Evolutionary conservation across 2,329 filamentous ascomycete species (phyloP), one percentile per base, ranked within the genome.

Genomic region (Nigrospora sphaerica): DNA sequence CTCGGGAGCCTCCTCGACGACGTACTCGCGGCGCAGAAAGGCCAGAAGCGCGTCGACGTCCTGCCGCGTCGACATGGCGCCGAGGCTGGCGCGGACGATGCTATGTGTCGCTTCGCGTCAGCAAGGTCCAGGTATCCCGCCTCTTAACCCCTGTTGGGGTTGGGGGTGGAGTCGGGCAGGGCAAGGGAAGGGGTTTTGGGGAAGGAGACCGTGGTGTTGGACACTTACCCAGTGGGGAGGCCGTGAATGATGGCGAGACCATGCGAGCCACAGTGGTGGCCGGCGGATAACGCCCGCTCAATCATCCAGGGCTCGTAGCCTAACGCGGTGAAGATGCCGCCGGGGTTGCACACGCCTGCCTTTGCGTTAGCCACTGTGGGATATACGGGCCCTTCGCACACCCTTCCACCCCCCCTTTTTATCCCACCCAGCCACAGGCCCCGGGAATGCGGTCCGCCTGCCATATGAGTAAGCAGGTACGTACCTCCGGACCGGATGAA

Each of bases 11-110:
- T 41, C 32, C 12, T 7, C 32, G 16, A 28, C 57, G 33, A 66
- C 51, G 40, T 70, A 72, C 1, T 61, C 61, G n/a, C 62, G 54
- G 5, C 60, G 63, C 12, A 77, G 54, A 47, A 80, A 80, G 3
- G 61, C 49, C 9, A 77, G 43, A 34, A 80, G 71, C 0, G 59
- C 57, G 17, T 77, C 69, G 13, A 83, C 69, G 50, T 84, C 81
- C 3, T 65, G 60, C 17, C 69, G 58, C 2, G 75, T 81, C 50
- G 74, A 81, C 77, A 81, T 81, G 12, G 80, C 78, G 0, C 81
- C 81, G 2, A 85, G 64, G 48, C 77, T 81, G 6, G 74, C 75
- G 17, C 81, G 69, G 7, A 83, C 77, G 38, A 84, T 78, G 0
- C 81, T 74, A n/a, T n/a, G 49, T 12, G 17, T 12, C 36, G 1